Base-by-base conservation (phyloP, 192 early-diverging fungal genomes). In the Polychytrium aggregatum region DNA sequence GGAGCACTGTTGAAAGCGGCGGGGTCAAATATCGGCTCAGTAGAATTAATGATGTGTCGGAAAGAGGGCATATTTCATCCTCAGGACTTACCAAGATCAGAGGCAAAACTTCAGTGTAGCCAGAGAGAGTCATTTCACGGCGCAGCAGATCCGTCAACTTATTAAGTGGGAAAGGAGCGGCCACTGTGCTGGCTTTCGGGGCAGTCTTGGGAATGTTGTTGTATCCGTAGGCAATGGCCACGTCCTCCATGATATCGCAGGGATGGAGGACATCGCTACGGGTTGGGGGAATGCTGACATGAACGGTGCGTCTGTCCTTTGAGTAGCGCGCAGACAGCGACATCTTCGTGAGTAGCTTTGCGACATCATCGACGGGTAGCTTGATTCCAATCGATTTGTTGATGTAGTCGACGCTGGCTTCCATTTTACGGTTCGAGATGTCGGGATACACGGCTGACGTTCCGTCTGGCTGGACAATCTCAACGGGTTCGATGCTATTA, bases 191-290 rank as follows among this genome's bases (percentile, higher is more conserved):
- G 40, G 78, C 81, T 50, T 74, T 74, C 43, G 88, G 88, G 41
- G 85, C 64, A 22, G 79, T 81, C 44, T 88, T 80, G 5, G 79
- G 74, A 48, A 98, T 83, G 41, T 87, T 88, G 76, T 98, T 92
- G 69, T 88, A 97, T 20, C 92, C 92, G 55, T 87, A 97, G 18
- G 96, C 88, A 50, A 98, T 87, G 16, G 90, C 93, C 41, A 90
- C 87, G 59, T 97, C 93, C 71, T 97, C 96, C 79, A 92, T 92
- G 30, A 98, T 79, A 65, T 98, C 96, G 63, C 92, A 96, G 37
- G 87, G 80, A 52, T 98, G 96, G 47, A 98, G 76, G 41, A 98
- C 82, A 53, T 98, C 96, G 47, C 83, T 82, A 26, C 96, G 83
- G 21, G 96, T 97, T 7, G 80, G 75, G 26, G 93, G 93, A 16